Percentiles rank a stretch among this genome's conserved stretches.
Conservation (phyloP, 768 basidiomycete species). For the Kwoniella newhampshirensis region DNA sequence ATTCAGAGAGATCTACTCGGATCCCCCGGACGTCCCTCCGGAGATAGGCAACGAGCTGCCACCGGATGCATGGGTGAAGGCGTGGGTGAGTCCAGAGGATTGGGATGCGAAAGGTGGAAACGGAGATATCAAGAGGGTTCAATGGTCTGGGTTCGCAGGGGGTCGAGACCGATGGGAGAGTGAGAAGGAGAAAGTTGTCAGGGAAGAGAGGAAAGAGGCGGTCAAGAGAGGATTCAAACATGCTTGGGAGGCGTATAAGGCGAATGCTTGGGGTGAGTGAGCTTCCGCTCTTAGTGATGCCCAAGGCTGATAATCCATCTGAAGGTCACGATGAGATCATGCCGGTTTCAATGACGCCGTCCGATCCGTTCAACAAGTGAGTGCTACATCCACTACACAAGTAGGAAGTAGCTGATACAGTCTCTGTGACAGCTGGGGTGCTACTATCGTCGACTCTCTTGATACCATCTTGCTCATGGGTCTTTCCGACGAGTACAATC, state of each 20-base stretch:
- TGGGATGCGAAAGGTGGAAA: slow-evolving; percentile 21
- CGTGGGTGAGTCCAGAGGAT: slow-evolving; percentile 25
- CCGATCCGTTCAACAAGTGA: slow-evolving; percentile 51
- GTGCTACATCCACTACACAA: slow-evolving; percentile 1
- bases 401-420: not conserved
- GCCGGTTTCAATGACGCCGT: slow-evolving; percentile 38
- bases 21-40: not conserved
- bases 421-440: slow-evolving; percentile 46
- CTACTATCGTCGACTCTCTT: slow-evolving; percentile 51
- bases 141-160: slow-evolving; percentile 37
- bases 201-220: slow-evolving; percentile 47
- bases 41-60: slow-evolving; percentile 2
- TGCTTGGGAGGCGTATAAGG: slow-evolving; percentile 52
- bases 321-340: slow-evolving; percentile 50
- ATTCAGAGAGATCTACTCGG: slow-evolving; percentile 33
- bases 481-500: slow-evolving; percentile 49
- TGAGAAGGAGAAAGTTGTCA: slow-evolving; percentile 23
- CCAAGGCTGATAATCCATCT: slow-evolving; percentile 11
- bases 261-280: slow-evolving; percentile 51
- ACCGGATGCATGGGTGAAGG: slow-evolving; percentile 17
- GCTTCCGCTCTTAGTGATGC: no score
- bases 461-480: slow-evolving; percentile 51
- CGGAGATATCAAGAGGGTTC: slow-evolving; percentile 27
- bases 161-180: slow-evolving; percentile 28
- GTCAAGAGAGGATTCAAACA: slow-evolving; percentile 49